Evolutionary conservation across 768 basidiomycete genomes (phyloP).

Genomic region (Russula ochroleuca): DNA sequence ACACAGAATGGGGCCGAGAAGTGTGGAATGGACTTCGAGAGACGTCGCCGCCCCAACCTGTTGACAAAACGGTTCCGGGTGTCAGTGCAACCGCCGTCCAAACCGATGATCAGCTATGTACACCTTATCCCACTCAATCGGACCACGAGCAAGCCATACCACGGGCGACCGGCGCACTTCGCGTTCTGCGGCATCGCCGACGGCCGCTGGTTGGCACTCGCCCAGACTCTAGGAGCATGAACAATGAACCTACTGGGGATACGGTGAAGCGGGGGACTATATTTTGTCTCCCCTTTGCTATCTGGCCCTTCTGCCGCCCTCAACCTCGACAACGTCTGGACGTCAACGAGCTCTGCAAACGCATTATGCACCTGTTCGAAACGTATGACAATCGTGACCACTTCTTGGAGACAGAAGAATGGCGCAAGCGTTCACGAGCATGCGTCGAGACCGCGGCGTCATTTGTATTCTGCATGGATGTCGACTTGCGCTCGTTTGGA

Average conservation of each 20-base stretch:
- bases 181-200: no score
- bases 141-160: no score
- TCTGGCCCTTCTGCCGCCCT: neutral
- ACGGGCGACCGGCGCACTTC: no score
- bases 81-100: no score
- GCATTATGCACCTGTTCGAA: slow-evolving; percentile 13
- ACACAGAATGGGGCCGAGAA: slow-evolving; percentile 6
- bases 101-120: no score
- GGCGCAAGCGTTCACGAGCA: slow-evolving; percentile 3
- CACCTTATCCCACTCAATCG: no score
- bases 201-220: no score
- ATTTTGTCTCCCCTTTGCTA: no score
- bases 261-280: no score
- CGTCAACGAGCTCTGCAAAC: slow-evolving; percentile 8
- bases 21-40: neutral
- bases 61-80: neutral
- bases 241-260: no score
- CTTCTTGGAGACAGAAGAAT: neutral
- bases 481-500: slow-evolving; percentile 5
- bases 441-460: slow-evolving; percentile 5
- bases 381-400: slow-evolving; percentile 1
- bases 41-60: no score
- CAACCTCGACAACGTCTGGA: neutral
- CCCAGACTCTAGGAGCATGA: no score
- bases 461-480: slow-evolving; percentile 12